A percentile compares a stretch with the other conserved stretches of the same genome.
Evolutionary conservation across 2,329 filamentous ascomycete genomes (phyloP).

Genomic region (Penicillium sp.): DNA sequence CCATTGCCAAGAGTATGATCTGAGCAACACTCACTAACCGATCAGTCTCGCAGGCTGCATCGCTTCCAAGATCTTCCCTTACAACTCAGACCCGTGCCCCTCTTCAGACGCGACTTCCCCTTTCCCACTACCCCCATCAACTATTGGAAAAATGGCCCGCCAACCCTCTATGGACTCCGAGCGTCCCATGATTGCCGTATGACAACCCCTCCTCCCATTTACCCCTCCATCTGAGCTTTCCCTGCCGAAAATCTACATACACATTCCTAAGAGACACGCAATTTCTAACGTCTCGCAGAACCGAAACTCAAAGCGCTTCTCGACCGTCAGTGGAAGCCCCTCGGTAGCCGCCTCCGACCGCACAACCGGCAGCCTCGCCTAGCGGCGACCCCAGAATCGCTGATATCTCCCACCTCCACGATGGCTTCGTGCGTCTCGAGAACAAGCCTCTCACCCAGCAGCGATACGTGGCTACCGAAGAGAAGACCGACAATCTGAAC

Average conservation of each 20-base stretch:
- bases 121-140: background rate
- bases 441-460: slow-evolving; percentile 81
- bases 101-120: slow-evolving; percentile 1
- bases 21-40: slow-evolving; percentile 7
- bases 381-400: slow-evolving; percentile 52
- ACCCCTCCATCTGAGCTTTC: background rate
- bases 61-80: slow-evolving; percentile 2
- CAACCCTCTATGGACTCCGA: slow-evolving; percentile 51
- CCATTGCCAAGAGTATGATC: background rate
- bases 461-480: slow-evolving; percentile 71
- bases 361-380: slow-evolving; percentile 39
- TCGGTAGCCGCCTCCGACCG: slow-evolving; percentile 47
- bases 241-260: background rate
- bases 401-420: slow-evolving; percentile 71
- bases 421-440: slow-evolving; percentile 79
- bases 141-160: slow-evolving; percentile 31
- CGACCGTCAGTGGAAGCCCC: slow-evolving; percentile 49
- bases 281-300: slow-evolving; percentile 33
- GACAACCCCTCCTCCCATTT: slow-evolving; percentile 13
- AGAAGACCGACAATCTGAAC: slow-evolving; percentile 76
- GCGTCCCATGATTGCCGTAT: slow-evolving; percentile 55
- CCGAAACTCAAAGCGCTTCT: slow-evolving; percentile 52
- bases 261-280: background rate
- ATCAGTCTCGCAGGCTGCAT: slow-evolving; percentile 1
- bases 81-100: slow-evolving; percentile 1